A percentile compares a stretch with the other conserved stretches of the same genome.
These are phyloP conservation scores for Neodidymelliopsis sp. DNA, from an alignment of 2,329 filamentous ascomycete genomes.

Conservation along the genomic window DNA sequence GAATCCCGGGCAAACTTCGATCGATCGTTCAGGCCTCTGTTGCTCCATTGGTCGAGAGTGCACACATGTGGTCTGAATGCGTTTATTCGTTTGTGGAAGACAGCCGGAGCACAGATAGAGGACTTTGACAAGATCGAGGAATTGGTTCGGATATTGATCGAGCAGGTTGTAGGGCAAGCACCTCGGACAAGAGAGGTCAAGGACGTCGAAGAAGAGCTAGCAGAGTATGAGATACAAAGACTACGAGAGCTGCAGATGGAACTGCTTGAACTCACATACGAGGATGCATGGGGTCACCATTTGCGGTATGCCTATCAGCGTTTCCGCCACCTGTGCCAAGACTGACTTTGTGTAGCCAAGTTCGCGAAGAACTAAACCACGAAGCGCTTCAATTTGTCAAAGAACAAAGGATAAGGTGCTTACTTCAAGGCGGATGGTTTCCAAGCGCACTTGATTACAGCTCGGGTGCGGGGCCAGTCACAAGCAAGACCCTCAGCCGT, in stretches of 20 bases:
- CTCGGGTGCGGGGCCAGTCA: conserved; percentile 56
- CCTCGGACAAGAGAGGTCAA: conserved; percentile 81
- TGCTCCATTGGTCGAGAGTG: conserved; percentile 91
- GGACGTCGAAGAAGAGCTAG: conserved; percentile 88
- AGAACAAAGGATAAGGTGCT: conserved; percentile 90
- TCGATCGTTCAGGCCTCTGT: conserved; percentile 81
- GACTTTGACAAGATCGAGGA: conserved; percentile 96
- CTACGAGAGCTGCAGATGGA: conserved; percentile 93
- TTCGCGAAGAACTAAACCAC: conserved; percentile 88
- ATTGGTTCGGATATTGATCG: conserved; percentile 85
- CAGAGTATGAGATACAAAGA: conserved; percentile 79
- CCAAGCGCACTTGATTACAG: conserved; percentile 60
- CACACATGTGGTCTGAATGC: conserved; percentile 86
- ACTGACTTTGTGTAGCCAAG: conserved; percentile 62
- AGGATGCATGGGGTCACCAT: conserved; percentile 93
- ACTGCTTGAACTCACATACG: conserved; percentile 86
- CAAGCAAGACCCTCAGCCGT: conserved; percentile 51
- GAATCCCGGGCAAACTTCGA: conserved; percentile 83
- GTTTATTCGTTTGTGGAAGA: conserved; percentile 93
- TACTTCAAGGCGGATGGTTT: conserved; percentile 92
- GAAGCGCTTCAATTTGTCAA: conserved; percentile 97
- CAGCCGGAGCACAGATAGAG: conserved; percentile 80
- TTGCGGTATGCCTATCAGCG: conserved; percentile 59
- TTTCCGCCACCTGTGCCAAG: conserved; percentile 7
- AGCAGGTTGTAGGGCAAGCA: conserved; percentile 86